These are phyloP conservation scores for Penicillium silybi DNA, from an alignment of 495 filamentous ascomycete species.

Conservation along the genomic window DNA sequence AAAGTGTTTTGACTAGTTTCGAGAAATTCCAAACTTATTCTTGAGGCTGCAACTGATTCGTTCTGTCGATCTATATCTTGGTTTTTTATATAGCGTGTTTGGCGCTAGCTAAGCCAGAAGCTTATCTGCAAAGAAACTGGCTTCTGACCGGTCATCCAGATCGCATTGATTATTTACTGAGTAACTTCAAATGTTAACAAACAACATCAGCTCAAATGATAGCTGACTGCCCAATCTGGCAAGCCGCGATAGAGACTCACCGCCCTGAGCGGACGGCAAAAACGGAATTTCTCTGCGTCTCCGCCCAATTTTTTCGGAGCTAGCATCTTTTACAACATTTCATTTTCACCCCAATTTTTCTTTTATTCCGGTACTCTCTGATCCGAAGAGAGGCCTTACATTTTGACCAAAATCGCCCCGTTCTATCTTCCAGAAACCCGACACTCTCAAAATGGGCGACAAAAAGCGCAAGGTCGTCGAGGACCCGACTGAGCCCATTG, in stretches of 20 bases:
- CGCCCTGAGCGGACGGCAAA: constrained; percentile 21
- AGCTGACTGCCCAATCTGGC: constrained; percentile 2
- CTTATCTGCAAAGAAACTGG: no score
- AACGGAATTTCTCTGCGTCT: constrained; percentile 23
- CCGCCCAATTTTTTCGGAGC: constrained; percentile 30
- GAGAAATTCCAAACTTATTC: background rate
- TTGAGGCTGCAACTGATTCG: background rate
- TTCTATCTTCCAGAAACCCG: background rate
- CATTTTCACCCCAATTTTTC: constrained; percentile 3
- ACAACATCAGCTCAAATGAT: background rate
- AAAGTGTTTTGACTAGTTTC: background rate
- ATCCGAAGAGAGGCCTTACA: background rate
- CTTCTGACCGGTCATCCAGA: no score
- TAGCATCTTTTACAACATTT: constrained; percentile 1
- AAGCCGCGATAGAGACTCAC: constrained; percentile 9
- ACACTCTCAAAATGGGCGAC: constrained; percentile 33
- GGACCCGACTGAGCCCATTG: constrained; percentile 22
- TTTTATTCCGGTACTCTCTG: background rate
- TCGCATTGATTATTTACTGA: no score
- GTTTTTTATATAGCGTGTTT: no score
- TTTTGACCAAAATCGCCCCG: background rate
- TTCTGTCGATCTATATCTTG: background rate
- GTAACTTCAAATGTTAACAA: background rate
- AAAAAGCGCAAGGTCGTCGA: constrained; percentile 45
- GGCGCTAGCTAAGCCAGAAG: no score